phyloP scores from a whole-genome alignment of 2,329 filamentous ascomycete genomes.

The Aspergillus novoparasiticus region DNA sequence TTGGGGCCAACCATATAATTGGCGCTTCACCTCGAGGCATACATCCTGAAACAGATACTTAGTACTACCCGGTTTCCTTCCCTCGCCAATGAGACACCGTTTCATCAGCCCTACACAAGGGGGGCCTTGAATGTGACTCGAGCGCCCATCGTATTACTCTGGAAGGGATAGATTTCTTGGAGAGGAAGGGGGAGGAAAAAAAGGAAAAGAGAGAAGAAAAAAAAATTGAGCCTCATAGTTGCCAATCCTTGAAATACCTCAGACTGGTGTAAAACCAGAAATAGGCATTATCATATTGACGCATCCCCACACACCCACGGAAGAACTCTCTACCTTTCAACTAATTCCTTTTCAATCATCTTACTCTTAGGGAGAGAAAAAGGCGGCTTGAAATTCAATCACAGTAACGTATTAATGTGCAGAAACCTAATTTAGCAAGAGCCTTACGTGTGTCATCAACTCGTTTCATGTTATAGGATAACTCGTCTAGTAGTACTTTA shows the following conservation, averaged over 20 bases:
- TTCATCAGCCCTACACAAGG: conserved; percentile 14
- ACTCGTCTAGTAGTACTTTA: background rate
- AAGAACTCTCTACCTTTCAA: background rate
- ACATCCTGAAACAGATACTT: conserved; percentile 1
- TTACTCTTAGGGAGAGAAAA: background rate
- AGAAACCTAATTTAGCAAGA: conserved; percentile 12
- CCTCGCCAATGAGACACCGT: background rate
- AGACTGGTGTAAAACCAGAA: background rate
- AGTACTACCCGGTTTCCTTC: background rate
- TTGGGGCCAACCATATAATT: conserved; percentile 4
- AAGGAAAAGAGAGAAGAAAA: background rate
- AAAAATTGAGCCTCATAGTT: conserved; percentile 16
- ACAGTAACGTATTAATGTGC: conserved; percentile 1
- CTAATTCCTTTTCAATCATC: background rate
- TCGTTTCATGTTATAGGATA: background rate
- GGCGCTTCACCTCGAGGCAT: background rate
- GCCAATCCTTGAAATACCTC: background rate
- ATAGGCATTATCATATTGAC: background rate
- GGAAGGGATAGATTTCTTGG: conserved; percentile 1
- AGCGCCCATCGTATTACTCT: background rate
- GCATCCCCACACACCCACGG: background rate
- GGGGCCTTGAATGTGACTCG: background rate
- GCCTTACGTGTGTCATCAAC: background rate
- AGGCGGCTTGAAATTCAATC: background rate
- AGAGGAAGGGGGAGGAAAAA: no score